Evolutionary conservation across 192 early-diverging fungal genomes (phyloP), one percentile per base, ranked within the genome.

Genomic region (Podila epigama): DNA sequence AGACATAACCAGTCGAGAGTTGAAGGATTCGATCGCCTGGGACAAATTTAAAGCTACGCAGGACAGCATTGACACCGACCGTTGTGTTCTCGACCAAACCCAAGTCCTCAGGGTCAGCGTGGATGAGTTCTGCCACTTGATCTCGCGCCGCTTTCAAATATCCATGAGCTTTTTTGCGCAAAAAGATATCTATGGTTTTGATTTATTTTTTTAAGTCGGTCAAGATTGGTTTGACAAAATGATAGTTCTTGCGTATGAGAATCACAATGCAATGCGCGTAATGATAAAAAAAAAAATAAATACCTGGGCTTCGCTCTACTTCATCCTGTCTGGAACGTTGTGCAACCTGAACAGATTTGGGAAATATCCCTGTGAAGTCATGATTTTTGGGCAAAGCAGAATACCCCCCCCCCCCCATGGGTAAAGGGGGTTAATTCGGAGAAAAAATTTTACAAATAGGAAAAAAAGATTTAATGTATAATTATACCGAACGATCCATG

Each of bases 401-500:
- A n/a, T n/a, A n/a, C n/a, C n/a, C n/a, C n/a, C n/a, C n/a, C n/a
- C n/a, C n/a, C n/a, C n/a, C n/a, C n/a, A n/a, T n/a, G n/a, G n/a
- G n/a, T n/a, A n/a, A n/a, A n/a, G n/a, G n/a, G n/a, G n/a, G n/a
- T n/a, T n/a, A 20, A 58, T 25, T 11, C 13, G 35, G 9, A 40
- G 35, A 2, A 34, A n/a, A 16, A 29, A 6, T 18, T 34, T 34
- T 11, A 44, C 10, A n/a, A 22, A 28, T 25, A 35, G 9, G 4
- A 18, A 11, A 51, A 10, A 18, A 48, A 48, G 44, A 48, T 1
- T 4, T n/a, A n/a, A n/a, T n/a, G n/a, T n/a, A n/a, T 44, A 18
- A 22, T 36, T 18, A 69, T 67, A 53, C 90, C 90, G 48, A 81
- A 89, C 11, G 90, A 86, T 1, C 90, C 90, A 68, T 92, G 85